Base-by-base conservation (phyloP, 164 flowering plant genomes). In the Annona squamosa region DNA sequence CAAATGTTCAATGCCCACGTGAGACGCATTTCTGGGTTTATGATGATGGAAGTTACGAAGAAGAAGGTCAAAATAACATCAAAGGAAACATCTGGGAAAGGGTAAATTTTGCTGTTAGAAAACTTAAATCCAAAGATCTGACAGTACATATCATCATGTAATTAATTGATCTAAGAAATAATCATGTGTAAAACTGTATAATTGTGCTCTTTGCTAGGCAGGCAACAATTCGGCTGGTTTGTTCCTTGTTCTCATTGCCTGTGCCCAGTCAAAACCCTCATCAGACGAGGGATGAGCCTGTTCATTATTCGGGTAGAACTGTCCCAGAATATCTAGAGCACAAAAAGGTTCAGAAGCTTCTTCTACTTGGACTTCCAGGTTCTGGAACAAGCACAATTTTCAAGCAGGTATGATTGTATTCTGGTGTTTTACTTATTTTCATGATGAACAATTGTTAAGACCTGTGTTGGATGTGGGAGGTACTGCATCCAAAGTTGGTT, bases 21-120 rank as follows among this genome's bases (percentile, higher is more conserved):
- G 98, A 87, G 76, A 93, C 99, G 69, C 98, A 95, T 84, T 93
- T 95, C 79, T 95, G 99, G 99, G 98, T 93, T 44, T 95, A 95
- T 77, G 99, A 90, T 67, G 99, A 95, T 81, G 99, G 99, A 56
- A 90, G 98, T 63, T 95, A 95, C 70, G 98, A 95, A 85, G 99
- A 95, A 77, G 99, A 95, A 85, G 99, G 98, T 48, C 98, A 94
- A 80, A 94, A 94, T 73, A 95, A 89, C 81, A 91, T 91, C 74
- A 88, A 91, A 74, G 97, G 99, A 75, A 91, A 95, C 74, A 93
- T 95, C 16, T 95, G 98, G 98, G 96, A 89, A 76, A 95, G 91
- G 96, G 99, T 95, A 82, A 44, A 43, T 48, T 46, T 48, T 42
- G 43, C 19, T 41, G 18, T 48, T 70, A 41, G 45, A 0, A 10